phyloP scores from a whole-genome alignment of 2,329 filamentous ascomycete genomes.

The Beauveria varroae region DNA sequence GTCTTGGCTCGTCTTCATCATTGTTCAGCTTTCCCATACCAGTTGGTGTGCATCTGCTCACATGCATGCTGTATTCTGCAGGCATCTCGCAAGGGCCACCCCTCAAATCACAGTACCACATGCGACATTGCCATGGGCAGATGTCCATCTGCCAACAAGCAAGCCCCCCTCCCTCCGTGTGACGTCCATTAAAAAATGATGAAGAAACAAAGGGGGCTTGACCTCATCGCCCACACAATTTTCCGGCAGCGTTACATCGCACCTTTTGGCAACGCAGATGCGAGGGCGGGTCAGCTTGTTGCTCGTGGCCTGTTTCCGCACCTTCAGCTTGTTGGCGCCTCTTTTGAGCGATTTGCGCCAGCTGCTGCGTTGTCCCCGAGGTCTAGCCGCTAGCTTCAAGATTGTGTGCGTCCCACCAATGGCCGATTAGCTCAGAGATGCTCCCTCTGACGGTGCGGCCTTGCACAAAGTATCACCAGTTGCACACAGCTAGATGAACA shows the following conservation, averaged over 20 bases:
- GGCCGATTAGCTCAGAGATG: constrained; percentile 4
- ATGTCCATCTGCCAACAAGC: not conserved
- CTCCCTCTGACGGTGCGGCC: not conserved
- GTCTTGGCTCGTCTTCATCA: not conserved
- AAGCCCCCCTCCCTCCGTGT: not conserved
- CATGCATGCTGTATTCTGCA: constrained; percentile 5
- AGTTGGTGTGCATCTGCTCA: not conserved
- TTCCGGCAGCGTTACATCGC: not conserved
- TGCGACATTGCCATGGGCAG: not conserved
- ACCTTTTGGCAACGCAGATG: not conserved
- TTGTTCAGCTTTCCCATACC: not conserved
- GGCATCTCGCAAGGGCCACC: not conserved
- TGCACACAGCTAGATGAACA: not conserved
- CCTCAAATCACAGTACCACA: not conserved
- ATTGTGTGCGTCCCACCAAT: not conserved
- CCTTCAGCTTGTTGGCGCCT: not conserved
- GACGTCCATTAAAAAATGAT: not conserved
- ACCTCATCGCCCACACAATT: not conserved
- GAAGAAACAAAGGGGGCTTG: not conserved
- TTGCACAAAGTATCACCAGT: not conserved
- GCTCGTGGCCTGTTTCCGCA: not conserved
- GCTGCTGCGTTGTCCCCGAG: constrained; percentile 6
- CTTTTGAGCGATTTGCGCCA: not conserved
- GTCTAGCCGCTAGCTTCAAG: not conserved
- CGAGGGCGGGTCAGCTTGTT: not conserved